phyloP scores from a whole-genome alignment of 1,284 basidiomycete species.

The Puccinia coronata region DNA sequence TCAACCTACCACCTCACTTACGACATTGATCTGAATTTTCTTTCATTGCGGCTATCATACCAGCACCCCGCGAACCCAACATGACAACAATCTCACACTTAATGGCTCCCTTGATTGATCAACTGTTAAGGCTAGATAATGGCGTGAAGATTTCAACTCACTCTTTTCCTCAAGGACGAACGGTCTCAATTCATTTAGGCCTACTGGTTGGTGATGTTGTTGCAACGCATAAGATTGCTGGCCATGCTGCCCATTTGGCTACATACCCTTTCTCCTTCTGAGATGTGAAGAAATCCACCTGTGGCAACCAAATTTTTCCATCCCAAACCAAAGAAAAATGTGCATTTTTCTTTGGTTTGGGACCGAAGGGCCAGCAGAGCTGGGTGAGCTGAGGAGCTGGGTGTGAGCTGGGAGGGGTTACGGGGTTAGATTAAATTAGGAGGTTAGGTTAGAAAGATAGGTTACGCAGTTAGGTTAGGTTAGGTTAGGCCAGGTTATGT shows the following conservation, averaged over 20 bases:
- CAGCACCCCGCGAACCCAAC: conserved; percentile 1
- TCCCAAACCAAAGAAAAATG: no score
- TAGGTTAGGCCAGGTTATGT: no score
- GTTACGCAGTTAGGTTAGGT: no score
- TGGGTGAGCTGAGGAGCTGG: no score
- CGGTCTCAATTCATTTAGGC: neutral
- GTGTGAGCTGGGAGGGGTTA: no score
- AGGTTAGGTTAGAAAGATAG: no score
- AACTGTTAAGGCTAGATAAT: neutral
- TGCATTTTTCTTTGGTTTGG: no score
- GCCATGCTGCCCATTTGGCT: conserved; percentile 4
- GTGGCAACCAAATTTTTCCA: no score
- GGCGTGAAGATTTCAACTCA: neutral
- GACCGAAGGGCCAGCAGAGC: no score
- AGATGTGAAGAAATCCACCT: neutral
- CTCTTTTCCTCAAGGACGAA: neutral
- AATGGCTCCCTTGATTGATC: neutral
- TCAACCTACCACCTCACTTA: conserved; percentile 10
- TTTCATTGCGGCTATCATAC: neutral
- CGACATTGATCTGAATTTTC: neutral
- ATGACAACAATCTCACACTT: conserved; percentile 14
- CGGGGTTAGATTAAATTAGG: no score
- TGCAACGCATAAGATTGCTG: conserved; percentile 39
- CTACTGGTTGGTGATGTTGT: conserved; percentile 16
- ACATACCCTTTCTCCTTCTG: neutral